Evolutionary conservation across 805 yeast genomes (phyloP).

Genomic region (Yarrowia sp.): DNA sequence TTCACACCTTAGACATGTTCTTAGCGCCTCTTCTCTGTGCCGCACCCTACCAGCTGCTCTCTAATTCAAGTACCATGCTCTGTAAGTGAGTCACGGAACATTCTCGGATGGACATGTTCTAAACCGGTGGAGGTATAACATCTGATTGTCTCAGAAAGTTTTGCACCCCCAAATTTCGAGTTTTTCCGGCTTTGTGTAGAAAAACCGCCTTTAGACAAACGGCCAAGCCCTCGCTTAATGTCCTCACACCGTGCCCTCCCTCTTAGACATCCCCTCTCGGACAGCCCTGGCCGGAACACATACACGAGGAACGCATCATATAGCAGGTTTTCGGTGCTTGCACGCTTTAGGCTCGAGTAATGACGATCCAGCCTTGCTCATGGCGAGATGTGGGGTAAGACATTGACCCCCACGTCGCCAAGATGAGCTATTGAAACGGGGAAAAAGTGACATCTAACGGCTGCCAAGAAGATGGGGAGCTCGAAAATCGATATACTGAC

Average conservation of each 20-base stretch:
- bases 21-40: too few species aligned
- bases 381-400: conserved; percentile 12
- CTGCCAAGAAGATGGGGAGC: neutral
- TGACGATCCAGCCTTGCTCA: conserved; percentile 18
- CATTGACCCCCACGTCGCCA: neutral
- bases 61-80: too few species aligned
- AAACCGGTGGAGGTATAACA: too few species aligned
- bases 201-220: neutral
- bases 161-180: too few species aligned
- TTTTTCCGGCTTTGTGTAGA: conserved; percentile 9
- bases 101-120: too few species aligned
- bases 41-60: too few species aligned
- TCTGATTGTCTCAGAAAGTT: neutral
- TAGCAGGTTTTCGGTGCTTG: conserved; percentile 17
- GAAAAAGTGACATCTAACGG: neutral
- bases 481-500: too few species aligned
- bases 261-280: neutral
- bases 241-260: neutral
- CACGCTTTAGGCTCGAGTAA: conserved; percentile 3
- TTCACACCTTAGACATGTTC: too few species aligned
- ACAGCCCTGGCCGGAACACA: neutral
- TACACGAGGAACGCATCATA: conserved; percentile 6
- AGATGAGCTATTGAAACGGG: neutral
- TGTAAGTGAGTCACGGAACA: too few species aligned
- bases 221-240: conserved; percentile 4